Conservation (phyloP, 73 alveolate genomes). For the Loxodes magnus region DNA sequence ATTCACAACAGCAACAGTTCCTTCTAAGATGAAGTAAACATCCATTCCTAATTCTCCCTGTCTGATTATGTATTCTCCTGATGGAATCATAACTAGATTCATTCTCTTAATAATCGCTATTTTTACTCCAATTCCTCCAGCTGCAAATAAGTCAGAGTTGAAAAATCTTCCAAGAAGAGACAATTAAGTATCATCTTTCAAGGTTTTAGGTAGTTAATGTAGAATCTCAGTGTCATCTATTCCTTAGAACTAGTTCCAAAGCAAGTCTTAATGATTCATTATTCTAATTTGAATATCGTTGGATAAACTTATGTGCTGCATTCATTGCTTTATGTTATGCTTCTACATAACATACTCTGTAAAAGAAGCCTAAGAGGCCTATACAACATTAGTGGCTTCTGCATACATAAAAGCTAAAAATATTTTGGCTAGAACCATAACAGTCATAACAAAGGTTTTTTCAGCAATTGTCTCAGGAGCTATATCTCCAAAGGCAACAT, state of each 20-base stretch:
- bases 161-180: constrained; percentile 22
- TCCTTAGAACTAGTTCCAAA: constrained; percentile 41
- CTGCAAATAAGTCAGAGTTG: constrained; percentile 27
- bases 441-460: constrained; percentile 17
- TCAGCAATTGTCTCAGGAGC: constrained; percentile 31
- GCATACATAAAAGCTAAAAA: constrained; percentile 34
- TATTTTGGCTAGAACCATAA: constrained; percentile 25
- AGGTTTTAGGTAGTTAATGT: constrained; percentile 30
- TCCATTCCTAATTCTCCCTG: constrained; percentile 44
- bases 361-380: constrained; percentile 14
- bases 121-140: constrained; percentile 25
- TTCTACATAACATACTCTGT: constrained; percentile 14
- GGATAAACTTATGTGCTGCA: constrained; percentile 13
- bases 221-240: constrained; percentile 22
- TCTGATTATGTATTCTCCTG: constrained; percentile 30
- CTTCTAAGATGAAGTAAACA: constrained; percentile 42
- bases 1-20: constrained; percentile 21
- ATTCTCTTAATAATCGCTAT: constrained; percentile 22
- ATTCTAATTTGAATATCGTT: constrained; percentile 15
- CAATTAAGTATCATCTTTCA: constrained; percentile 16
- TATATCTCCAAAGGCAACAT: constrained; percentile 42
- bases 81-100: constrained; percentile 15
- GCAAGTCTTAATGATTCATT: constrained; percentile 13
- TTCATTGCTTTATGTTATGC: constrained; percentile 14
- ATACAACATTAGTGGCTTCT: constrained; percentile 22